Base-by-base conservation (phyloP, 352 stramenopile genomes). In the Vaucheria bursata region DNA sequence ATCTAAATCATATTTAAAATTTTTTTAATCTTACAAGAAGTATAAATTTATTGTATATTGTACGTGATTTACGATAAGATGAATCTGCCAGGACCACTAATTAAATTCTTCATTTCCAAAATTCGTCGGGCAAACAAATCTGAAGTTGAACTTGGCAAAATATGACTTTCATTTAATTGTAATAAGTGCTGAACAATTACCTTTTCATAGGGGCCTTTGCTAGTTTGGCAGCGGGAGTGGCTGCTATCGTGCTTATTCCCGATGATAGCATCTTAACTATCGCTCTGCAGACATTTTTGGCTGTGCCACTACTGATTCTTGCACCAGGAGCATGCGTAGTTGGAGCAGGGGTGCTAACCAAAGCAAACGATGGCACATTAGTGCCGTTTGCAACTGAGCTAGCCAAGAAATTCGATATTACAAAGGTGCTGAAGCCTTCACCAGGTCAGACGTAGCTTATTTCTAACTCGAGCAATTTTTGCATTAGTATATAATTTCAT, bases 231-330 rank as follows among this genome's bases (percentile, higher is more conserved):
- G 29, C 59, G 71, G 78, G 78, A n/a, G 73, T 32, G 66, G 78
- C 0, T 5, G 69, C 69, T 39, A 73, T 84, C 8, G 36, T 36
- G 25, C 33, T 72, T 1, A 79, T 84, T n/a, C 78, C 78, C 1
- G 73, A 84, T 37, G 78, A 84, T 68, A 74, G 45, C 4, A 33
- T 84, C 1, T 3, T 37, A 32, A 31, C 39, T 71, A 65, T 84
- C 4, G 78, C 78, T 34, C 65, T 84, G 29, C 71, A 84, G 73
- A 66, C 78, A 6, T 84, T 84, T 36, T 40, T 84, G 4, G 78
- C 74, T n/a, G 68, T 84, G 32, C 78, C 78, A 25, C 78, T 84
- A 36, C 59, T 84, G 1, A 39, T 81, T 1, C 36, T 84, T 2
- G 0, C 68, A 1, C 78, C 78, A 36, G 78, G 49, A 32, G 78